Percentiles rank a stretch among this genome's conserved stretches.
phyloP scores from a whole-genome alignment of 768 basidiomycete genomes.

The Leccinum truebloodii region DNA sequence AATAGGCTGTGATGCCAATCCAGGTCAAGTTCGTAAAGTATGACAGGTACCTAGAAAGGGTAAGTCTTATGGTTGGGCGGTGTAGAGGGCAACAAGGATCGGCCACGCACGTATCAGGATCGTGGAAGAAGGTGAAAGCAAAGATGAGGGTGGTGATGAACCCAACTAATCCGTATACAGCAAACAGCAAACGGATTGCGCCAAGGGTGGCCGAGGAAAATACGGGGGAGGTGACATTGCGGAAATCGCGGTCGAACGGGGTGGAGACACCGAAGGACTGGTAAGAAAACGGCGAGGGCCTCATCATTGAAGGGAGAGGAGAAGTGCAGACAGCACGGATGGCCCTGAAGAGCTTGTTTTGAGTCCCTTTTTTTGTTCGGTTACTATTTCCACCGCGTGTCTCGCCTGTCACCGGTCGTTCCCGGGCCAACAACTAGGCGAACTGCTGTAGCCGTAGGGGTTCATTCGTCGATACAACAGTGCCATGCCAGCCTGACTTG shows the following conservation, averaged over 20 bases:
- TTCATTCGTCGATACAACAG: background rate
- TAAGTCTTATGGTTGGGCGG: background rate
- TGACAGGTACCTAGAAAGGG: slow-evolving; percentile 49
- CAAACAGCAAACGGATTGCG: slow-evolving; percentile 46
- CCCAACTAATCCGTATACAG: slow-evolving; percentile 48
- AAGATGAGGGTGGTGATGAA: slow-evolving; percentile 36
- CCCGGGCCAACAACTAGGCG: background rate
- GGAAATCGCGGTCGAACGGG: slow-evolving; percentile 42
- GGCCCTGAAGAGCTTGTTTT: slow-evolving; percentile 7
- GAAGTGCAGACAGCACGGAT: background rate
- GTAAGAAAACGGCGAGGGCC: slow-evolving; percentile 10
- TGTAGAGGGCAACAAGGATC: slow-evolving; percentile 9
- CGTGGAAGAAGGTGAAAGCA: slow-evolving; percentile 32
- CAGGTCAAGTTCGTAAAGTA: slow-evolving; percentile 68
- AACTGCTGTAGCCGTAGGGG: background rate
- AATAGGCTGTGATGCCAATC: slow-evolving; percentile 62
- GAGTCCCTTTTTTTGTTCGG: slow-evolving; percentile 8
- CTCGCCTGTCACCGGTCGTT: background rate
- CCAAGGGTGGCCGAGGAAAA: slow-evolving; percentile 48
- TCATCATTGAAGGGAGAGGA: slow-evolving; percentile 10
- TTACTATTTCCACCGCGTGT: background rate
- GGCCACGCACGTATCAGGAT: slow-evolving; percentile 34
- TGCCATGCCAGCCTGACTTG: background rate
- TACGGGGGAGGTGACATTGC: slow-evolving; percentile 43
- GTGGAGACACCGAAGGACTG: slow-evolving; percentile 35